Percentiles rank a stretch among this genome's conserved stretches.
phyloP scores from a whole-genome alignment of 176 grass and related monocot genomes.

The Phragmites australis region DNA sequence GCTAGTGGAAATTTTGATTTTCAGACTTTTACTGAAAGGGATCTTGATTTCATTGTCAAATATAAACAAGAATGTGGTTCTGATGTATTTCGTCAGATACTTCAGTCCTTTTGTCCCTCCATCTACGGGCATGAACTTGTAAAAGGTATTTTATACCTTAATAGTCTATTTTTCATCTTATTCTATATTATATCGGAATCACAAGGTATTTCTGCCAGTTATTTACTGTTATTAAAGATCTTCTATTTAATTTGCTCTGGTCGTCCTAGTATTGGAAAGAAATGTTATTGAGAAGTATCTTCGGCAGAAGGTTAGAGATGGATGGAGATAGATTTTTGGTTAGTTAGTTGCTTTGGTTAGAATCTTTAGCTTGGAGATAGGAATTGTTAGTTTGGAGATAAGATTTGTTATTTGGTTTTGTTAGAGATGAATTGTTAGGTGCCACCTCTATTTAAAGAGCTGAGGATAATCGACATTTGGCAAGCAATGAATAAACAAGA shows the following conservation, averaged over 20 bases:
- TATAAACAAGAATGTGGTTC: constrained; percentile 66
- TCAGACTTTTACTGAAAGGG: constrained; percentile 56
- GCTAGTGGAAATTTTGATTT: constrained; percentile 44
- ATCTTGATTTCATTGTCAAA: constrained; percentile 55
- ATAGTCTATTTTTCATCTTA: neutral
- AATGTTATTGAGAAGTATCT: constrained; percentile 4
- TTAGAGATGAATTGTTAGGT: no score
- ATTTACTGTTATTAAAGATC: constrained; percentile 10
- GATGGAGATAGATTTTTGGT: no score
- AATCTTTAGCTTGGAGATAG: no score
- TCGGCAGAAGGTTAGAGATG: no score
- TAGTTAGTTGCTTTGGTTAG: no score
- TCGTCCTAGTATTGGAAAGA: neutral
- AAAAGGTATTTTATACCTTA: constrained; percentile 66
- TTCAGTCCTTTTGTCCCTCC: constrained; percentile 94
- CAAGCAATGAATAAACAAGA: no score
- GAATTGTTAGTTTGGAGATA: no score
- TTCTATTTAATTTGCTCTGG: neutral
- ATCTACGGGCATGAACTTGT: constrained; percentile 98
- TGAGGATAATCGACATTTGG: no score
- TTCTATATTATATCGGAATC: neutral
- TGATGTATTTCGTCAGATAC: constrained; percentile 79
- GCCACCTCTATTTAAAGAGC: no score
- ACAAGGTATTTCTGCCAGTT: neutral
- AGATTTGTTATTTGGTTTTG: no score